Evolutionary conservation across 148 eudicot genomes (phyloP).

Genomic region (Camellia sinensis): DNA sequence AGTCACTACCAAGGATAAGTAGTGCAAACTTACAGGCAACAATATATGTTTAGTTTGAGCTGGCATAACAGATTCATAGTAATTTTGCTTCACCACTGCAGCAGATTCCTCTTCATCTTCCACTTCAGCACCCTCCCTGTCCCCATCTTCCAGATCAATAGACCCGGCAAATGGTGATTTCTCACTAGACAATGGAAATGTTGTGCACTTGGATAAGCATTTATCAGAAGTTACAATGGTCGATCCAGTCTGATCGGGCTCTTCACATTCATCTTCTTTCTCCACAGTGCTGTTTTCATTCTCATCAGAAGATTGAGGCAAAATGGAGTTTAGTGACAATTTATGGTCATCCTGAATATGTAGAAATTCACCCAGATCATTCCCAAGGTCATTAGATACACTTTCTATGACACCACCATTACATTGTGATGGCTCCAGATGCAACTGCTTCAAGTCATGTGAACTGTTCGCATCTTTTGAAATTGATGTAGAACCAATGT

Average conservation of each 20-base stretch:
- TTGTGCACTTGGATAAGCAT: conserved; percentile 38
- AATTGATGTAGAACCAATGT: conserved; percentile 26
- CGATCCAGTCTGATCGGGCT: conserved; percentile 10
- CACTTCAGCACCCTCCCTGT: conserved; percentile 12
- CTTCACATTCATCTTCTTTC: conserved; percentile 26
- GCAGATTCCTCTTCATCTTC: conserved; percentile 14
- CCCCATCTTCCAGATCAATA: conserved; percentile 11
- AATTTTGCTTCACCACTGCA: conserved; percentile 17
- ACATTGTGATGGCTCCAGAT: conserved; percentile 18
- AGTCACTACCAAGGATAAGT: background rate
- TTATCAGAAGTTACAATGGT: conserved; percentile 31
- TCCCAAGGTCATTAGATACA: conserved; percentile 41
- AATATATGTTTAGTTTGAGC: conserved; percentile 32
- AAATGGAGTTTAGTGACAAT: conserved; percentile 14
- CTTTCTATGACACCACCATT: conserved; percentile 16
- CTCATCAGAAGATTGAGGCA: conserved; percentile 18
- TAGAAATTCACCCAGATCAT: conserved; percentile 33
- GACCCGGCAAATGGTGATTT: conserved; percentile 11
- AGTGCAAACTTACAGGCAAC: conserved; percentile 53
- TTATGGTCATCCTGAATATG: conserved; percentile 30
- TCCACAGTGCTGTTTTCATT: conserved; percentile 25
- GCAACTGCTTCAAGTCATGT: conserved; percentile 23
- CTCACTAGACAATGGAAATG: conserved; percentile 34
- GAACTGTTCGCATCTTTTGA: conserved; percentile 24
- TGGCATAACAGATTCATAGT: conserved; percentile 11